Percentiles rank a stretch among this genome's conserved stretches.
Evolutionary conservation across 768 basidiomycete species (phyloP).

Genomic region (Tremella yokohamensis): DNA sequence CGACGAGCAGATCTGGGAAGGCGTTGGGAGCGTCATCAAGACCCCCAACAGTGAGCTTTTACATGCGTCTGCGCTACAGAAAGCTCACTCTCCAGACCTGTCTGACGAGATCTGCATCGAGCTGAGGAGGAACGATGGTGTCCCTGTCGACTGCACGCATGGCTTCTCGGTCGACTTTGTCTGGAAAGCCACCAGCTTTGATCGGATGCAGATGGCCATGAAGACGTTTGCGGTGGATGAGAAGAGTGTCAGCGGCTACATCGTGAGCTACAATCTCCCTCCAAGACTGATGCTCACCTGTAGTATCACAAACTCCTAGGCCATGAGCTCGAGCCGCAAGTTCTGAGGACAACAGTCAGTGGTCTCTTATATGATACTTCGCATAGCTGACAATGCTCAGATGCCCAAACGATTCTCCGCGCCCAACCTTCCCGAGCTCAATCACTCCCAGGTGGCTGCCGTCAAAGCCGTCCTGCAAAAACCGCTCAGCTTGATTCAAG

Average conservation of each 20-base stretch:
- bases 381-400: constrained; percentile 55
- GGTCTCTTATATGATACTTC: background rate
- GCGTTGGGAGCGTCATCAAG: constrained; percentile 97
- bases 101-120: constrained; percentile 98
- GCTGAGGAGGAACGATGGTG: constrained; percentile 81
- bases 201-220: constrained; percentile 99
- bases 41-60: constrained; percentile 90
- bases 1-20: constrained; percentile 86
- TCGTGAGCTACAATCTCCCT: constrained; percentile 60
- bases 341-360: constrained; percentile 52
- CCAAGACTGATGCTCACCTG: background rate
- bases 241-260: constrained; percentile 98
- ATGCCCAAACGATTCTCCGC: constrained; percentile 98
- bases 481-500: constrained; percentile 94
- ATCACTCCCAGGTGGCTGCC: constrained; percentile 99
- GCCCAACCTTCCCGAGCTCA: constrained; percentile 93
- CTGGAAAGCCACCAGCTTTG: constrained; percentile 99
- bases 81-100: constrained; percentile 62
- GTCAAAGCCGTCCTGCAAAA: constrained; percentile 99
- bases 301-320: constrained; percentile 98
- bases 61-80: background rate
- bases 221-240: constrained; percentile 99
- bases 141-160: constrained; percentile 88
- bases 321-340: constrained; percentile 93
- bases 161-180: constrained; percentile 98